Evolutionary conservation across 257 asterid genomes (phyloP).

Genomic region (Oldenlandia corymbosa): DNA sequence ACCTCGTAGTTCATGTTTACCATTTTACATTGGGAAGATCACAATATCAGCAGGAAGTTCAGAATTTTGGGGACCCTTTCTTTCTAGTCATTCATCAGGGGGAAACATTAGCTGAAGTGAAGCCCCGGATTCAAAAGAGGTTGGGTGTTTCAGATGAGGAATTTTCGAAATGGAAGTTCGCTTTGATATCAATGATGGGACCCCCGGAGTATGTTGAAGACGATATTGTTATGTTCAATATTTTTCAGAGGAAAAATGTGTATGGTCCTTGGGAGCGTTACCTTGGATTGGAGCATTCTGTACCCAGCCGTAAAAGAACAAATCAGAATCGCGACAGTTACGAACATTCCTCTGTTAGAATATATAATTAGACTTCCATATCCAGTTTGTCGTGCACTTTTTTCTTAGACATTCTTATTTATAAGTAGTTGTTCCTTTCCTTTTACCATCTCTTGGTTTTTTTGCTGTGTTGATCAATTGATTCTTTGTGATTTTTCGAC

Average conservation of each 20-base stretch:
- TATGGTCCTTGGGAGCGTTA: conserved; percentile 98
- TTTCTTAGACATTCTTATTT: too few species aligned
- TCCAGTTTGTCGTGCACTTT: too few species aligned
- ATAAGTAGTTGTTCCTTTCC: too few species aligned
- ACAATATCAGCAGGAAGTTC: conserved; percentile 94
- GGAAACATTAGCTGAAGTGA: conserved; percentile 77
- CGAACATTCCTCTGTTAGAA: too few species aligned
- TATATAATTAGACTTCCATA: too few species aligned
- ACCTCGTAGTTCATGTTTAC: conserved; percentile 74
- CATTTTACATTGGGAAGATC: conserved; percentile 72
- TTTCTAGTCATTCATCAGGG: conserved; percentile 85
- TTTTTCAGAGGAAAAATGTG: conserved; percentile 90
- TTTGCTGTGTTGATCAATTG: too few species aligned
- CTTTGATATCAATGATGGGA: conserved; percentile 82
- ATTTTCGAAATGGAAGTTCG: conserved; percentile 94
- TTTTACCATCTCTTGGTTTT: too few species aligned
- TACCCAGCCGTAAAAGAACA: conserved; percentile 67
- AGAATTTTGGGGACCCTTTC: conserved; percentile 95
- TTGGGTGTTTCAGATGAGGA: conserved; percentile 87
- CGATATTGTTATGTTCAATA: conserved; percentile 65
- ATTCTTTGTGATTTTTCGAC: too few species aligned
- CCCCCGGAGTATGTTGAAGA: conserved; percentile 94
- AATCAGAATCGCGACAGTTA: conserved; percentile 52
- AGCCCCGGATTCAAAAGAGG: conserved; percentile 78
- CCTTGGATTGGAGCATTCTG: conserved; percentile 95